These are phyloP conservation scores for Zasmidium citrigriseum DNA, from an alignment of 2,329 filamentous ascomycete species.

Conservation along the genomic window DNA sequence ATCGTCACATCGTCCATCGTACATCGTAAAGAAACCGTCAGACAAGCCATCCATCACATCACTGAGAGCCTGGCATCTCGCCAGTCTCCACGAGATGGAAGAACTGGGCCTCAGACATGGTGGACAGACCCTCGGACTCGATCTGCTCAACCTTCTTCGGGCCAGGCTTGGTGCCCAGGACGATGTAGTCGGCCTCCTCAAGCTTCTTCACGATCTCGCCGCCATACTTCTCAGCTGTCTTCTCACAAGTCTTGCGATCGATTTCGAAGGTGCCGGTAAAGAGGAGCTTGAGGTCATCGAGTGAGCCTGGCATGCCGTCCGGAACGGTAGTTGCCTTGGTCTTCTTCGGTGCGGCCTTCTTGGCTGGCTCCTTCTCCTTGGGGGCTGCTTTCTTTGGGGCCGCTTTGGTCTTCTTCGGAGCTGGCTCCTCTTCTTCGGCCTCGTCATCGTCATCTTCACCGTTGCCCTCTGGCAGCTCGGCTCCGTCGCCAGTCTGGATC, in stretches of 20 bases:
- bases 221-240: conserved; percentile 13
- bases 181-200: conserved; percentile 11
- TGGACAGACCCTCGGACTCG: conserved; percentile 12
- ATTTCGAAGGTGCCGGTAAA: conserved; percentile 13
- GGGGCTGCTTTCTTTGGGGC: not conserved
- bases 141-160: conserved; percentile 25
- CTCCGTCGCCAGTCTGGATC: conserved; percentile 10
- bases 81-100: not conserved
- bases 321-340: not conserved
- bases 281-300: conserved; percentile 8
- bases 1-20: no score
- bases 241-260: conserved; percentile 15
- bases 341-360: not conserved
- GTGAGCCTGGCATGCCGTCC: conserved; percentile 7
- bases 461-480: not conserved
- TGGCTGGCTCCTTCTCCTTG: not conserved
- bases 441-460: not conserved
- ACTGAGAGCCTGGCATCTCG: no score
- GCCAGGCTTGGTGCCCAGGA: conserved; percentile 20
- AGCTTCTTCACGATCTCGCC: conserved; percentile 14
- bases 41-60: no score
- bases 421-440: not conserved
- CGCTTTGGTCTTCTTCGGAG: not conserved
- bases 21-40: not conserved
- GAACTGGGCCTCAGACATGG: conserved; percentile 20